Evolutionary conservation across 108 stramenopile species (phyloP).

Genomic region (Craspedostauros australis): DNA sequence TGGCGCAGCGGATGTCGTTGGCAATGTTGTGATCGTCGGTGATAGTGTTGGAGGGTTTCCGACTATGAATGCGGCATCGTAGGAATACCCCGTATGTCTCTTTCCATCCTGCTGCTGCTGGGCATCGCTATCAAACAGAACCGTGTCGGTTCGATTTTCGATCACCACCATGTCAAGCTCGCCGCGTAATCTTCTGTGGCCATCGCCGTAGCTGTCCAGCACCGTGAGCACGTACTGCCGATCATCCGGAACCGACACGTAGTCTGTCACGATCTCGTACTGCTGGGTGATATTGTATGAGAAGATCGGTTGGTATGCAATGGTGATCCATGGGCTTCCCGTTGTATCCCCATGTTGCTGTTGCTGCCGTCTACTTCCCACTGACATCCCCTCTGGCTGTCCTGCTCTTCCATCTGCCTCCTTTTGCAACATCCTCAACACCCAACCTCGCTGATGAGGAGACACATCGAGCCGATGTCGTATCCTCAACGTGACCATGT

Average conservation of each 20-base stretch:
- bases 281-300: background rate
- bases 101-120: too few species aligned
- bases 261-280: background rate
- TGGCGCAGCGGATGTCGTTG: background rate
- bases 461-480: too few species aligned
- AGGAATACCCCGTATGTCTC: background rate
- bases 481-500: too few species aligned
- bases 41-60: background rate
- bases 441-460: constrained; percentile 2
- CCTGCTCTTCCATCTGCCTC: background rate
- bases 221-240: background rate
- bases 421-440: background rate
- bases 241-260: background rate
- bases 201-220: constrained; percentile 7
- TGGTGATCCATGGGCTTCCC: background rate
- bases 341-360: too few species aligned
- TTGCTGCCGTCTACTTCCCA: too few species aligned
- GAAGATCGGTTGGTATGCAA: background rate
- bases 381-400: too few species aligned
- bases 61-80: background rate
- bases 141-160: background rate
- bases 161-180: background rate
- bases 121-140: too few species aligned
- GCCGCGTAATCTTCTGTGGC: too few species aligned
- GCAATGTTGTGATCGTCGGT: background rate